Base-by-base conservation (phyloP, 2,329 filamentous ascomycete species). In the Pochonia chlamydosporia region DNA sequence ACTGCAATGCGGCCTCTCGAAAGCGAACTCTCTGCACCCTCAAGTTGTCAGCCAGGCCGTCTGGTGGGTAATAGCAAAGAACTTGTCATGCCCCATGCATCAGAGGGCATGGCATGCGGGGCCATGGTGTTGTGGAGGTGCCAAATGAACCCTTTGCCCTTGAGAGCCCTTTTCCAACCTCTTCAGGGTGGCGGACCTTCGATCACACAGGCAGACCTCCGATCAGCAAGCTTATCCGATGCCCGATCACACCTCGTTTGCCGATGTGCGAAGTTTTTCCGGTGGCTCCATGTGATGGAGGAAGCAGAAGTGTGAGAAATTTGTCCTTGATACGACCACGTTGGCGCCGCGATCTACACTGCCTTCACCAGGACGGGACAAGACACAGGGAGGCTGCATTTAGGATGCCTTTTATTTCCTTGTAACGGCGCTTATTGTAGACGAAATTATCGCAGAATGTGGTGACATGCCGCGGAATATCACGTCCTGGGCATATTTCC, bases 201-300 rank as follows among this genome's bases (percentile, higher is more conserved):
- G 47, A 49, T 49, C 37, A 8, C 47, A 43, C 47, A 40, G 43
- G 43, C 26, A 46, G 28, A 20, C n/a, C 18, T 5, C 24, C 47
- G 47, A 49, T 49, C 47, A 23, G 36, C 43, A 26, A 40, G 43
- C 39, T 36, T 42, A 25, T 39, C 16, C 33, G 18, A 39, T 39
- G n/a, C 35, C 13, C 35, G 18, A 39, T 39, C 35, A 3, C 35
- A 36, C 28, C 39, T 16, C 23, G 14, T 36, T 36, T 3, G 25
- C 11, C 46, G 31, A 30, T 46, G 20, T 26, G 39, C 39, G 39
- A 40, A 26, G 20, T n/a, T 26, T 40, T 35, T 18, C 20, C 23
- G 13, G 20, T 9, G 11, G 9, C 35, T 16, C 6, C 11, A 39
- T 39, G 8, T 20, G 35, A 20, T 20, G 18, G n/a, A 39, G 35